phyloP scores from a whole-genome alignment of 2,329 filamentous ascomycete species.

The Phoma herbarum region DNA sequence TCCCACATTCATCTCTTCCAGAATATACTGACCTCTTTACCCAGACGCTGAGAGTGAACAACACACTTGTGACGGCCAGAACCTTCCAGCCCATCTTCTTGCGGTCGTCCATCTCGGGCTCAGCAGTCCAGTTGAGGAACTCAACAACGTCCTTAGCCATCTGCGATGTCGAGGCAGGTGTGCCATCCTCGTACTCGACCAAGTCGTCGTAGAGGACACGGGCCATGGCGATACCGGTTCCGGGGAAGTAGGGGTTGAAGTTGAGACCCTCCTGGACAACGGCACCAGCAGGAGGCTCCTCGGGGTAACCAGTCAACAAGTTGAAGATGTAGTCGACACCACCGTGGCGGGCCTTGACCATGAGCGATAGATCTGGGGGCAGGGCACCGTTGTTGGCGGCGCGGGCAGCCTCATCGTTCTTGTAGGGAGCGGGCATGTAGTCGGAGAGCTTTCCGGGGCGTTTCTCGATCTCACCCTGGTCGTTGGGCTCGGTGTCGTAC shows the following conservation, averaged over 20 bases:
- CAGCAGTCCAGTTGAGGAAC: slow-evolving; percentile 98
- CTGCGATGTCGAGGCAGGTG: slow-evolving; percentile 92
- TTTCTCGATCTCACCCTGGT: slow-evolving; percentile 98
- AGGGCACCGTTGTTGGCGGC: slow-evolving; percentile 98
- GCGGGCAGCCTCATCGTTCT: slow-evolving; percentile 98
- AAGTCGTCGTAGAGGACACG: slow-evolving; percentile 97
- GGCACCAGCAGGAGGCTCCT: slow-evolving; percentile 91
- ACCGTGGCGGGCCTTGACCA: slow-evolving; percentile 96
- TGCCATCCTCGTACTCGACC: slow-evolving; percentile 97
- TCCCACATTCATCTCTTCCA: neutral
- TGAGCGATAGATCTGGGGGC: slow-evolving; percentile 95
- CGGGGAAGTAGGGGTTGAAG: slow-evolving; percentile 99
- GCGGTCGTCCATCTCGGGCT: slow-evolving; percentile 98
- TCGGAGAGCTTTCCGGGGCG: slow-evolving; percentile 98
- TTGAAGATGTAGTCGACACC: slow-evolving; percentile 99
- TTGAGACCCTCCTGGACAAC: slow-evolving; percentile 88
- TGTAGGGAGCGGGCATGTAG: slow-evolving; percentile 94
- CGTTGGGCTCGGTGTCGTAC: slow-evolving; percentile 97
- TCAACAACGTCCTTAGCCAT: slow-evolving; percentile 99
- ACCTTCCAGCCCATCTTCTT: slow-evolving; percentile 99
- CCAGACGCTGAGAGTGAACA: slow-evolving; percentile 92
- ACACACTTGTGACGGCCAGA: slow-evolving; percentile 76
- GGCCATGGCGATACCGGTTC: slow-evolving; percentile 98
- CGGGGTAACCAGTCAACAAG: slow-evolving; percentile 95
- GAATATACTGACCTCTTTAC: slow-evolving; percentile 76